Evolutionary conservation across 2,329 filamentous ascomycete species (phyloP).

Genomic region (Fusarium nelsonii): DNA sequence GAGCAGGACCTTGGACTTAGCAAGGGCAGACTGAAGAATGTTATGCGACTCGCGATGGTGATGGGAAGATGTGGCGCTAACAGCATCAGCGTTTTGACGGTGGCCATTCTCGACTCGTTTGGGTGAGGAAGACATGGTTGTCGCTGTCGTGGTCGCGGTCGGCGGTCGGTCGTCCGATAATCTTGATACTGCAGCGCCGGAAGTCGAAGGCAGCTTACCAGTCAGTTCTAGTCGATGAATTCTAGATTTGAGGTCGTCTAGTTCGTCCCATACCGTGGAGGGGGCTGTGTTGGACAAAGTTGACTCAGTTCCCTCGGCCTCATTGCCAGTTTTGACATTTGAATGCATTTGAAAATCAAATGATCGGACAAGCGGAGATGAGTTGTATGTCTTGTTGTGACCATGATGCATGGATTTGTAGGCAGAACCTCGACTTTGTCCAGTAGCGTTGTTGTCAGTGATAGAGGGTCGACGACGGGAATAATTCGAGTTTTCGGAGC

Average conservation of each 20-base stretch:
- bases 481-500: constrained; percentile 47
- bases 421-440: constrained; percentile 58
- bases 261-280: constrained; percentile 96
- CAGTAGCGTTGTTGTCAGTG: constrained; percentile 59
- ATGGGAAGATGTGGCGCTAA: constrained; percentile 58
- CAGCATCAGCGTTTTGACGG: constrained; percentile 52
- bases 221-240: constrained; percentile 92
- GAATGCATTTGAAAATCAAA: constrained; percentile 52
- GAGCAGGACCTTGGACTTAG: constrained; percentile 79
- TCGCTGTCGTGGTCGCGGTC: constrained; percentile 91
- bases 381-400: constrained; percentile 62
- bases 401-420: constrained; percentile 54
- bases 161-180: constrained; percentile 84
- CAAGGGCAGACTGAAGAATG: constrained; percentile 82
- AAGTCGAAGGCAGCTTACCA: constrained; percentile 86
- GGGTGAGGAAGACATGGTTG: constrained; percentile 90
- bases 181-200: constrained; percentile 81
- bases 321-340: constrained; percentile 53
- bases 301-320: constrained; percentile 81
- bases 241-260: constrained; percentile 93
- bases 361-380: constrained; percentile 68
- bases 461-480: constrained; percentile 59
- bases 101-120: constrained; percentile 65
- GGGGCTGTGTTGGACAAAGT: constrained; percentile 88
- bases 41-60: constrained; percentile 73